Conservation (phyloP, 371 early-diverging fungal genomes). For the Haplosporangium sp. region DNA sequence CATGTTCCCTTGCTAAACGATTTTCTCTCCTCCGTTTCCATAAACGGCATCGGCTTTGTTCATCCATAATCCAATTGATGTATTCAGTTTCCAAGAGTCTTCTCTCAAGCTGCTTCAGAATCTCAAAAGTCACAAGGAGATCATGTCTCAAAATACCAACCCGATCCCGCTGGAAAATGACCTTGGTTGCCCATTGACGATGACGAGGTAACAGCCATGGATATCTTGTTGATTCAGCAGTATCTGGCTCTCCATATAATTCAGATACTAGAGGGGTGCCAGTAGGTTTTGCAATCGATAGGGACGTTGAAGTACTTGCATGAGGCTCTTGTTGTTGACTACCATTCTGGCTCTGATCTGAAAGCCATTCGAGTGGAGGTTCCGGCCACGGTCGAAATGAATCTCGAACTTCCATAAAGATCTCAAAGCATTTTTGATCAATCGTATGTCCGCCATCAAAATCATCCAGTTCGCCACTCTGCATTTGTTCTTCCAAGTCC, state of each 20-base stretch:
- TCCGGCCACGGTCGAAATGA: slow-evolving; percentile 35
- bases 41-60: slow-evolving; percentile 59
- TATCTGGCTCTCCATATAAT: background rate
- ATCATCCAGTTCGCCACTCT: slow-evolving; percentile 25
- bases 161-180: slow-evolving; percentile 67
- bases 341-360: slow-evolving; percentile 1
- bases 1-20: background rate
- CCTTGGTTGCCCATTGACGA: slow-evolving; percentile 62
- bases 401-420: slow-evolving; percentile 43
- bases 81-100: slow-evolving; percentile 68
- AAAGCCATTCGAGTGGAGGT: slow-evolving; percentile 35
- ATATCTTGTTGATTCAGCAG: slow-evolving; percentile 7
- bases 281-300: slow-evolving; percentile 16
- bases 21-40: slow-evolving; percentile 30
- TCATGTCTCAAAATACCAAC: slow-evolving; percentile 70
- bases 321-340: background rate
- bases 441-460: slow-evolving; percentile 32
- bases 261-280: background rate
- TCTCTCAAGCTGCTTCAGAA: slow-evolving; percentile 67
- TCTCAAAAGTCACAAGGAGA: slow-evolving; percentile 65
- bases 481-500: slow-evolving; percentile 63
- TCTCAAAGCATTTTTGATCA: slow-evolving; percentile 33
- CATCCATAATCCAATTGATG: slow-evolving; percentile 72
- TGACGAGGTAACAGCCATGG: slow-evolving; percentile 56
- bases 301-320: slow-evolving; percentile 15